Evolutionary conservation across 2,329 filamentous ascomycete species (phyloP).

Genomic region (Herpotrichia juniperi): DNA sequence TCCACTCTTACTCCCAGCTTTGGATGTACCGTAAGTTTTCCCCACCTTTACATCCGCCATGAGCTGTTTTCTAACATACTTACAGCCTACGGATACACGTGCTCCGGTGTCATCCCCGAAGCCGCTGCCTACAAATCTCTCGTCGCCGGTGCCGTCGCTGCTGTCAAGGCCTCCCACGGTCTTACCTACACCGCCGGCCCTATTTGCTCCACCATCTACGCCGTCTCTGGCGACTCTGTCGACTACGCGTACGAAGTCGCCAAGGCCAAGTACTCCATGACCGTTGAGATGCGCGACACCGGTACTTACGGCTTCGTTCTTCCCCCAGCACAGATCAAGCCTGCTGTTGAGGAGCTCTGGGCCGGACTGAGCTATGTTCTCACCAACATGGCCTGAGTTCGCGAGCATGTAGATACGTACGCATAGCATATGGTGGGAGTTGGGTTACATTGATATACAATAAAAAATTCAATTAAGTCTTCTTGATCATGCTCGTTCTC

Average conservation of each 20-base stretch:
- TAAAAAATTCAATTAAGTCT: no score
- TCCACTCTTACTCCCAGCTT: conserved; percentile 62
- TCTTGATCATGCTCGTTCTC: no score
- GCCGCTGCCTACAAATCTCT: conserved; percentile 57
- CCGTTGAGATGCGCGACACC: conserved; percentile 58
- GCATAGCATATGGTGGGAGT: not conserved
- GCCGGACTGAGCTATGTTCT: conserved; percentile 46
- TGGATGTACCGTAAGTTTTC: conserved; percentile 20
- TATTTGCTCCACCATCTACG: conserved; percentile 67
- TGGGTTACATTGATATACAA: not conserved
- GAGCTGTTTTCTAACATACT: conserved; percentile 53
- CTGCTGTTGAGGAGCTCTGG: conserved; percentile 55
- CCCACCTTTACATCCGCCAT: not conserved
- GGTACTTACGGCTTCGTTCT: conserved; percentile 57
- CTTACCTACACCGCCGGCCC: conserved; percentile 51
- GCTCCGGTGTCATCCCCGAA: conserved; percentile 54
- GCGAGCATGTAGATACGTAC: not conserved
- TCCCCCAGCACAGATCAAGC: conserved; percentile 56
- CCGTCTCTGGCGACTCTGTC: conserved; percentile 55
- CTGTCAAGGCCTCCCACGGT: conserved; percentile 62
- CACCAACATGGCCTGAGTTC: conserved; percentile 28
- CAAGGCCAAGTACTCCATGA: conserved; percentile 53
- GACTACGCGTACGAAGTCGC: conserved; percentile 53
- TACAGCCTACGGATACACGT: conserved; percentile 66
- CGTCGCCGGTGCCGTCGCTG: conserved; percentile 56